These are phyloP conservation scores for Helminthosporium solani DNA, from an alignment of 2,329 filamentous ascomycete genomes.

Conservation along the genomic window DNA sequence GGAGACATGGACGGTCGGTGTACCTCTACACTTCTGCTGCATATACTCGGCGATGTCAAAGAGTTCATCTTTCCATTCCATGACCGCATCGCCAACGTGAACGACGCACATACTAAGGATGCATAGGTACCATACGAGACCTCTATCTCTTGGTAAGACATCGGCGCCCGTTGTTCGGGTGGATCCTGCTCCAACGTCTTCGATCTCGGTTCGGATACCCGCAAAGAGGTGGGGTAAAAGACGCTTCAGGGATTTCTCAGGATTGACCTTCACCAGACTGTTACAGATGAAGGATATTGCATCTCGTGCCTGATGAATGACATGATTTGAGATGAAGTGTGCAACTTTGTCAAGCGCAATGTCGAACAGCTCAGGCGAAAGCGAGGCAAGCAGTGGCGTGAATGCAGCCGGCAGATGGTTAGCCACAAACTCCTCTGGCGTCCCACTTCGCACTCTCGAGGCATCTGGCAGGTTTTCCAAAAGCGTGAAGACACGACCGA, in stretches of 20 bases:
- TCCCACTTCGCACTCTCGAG: conserved; percentile 81
- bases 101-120: conserved; percentile 98
- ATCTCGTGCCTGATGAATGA: conserved; percentile 94
- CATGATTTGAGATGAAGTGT: conserved; percentile 87
- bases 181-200: conserved; percentile 92
- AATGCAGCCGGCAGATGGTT: conserved; percentile 92
- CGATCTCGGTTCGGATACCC: conserved; percentile 94
- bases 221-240: conserved; percentile 87
- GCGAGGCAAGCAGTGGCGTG: conserved; percentile 81
- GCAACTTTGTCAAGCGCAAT: conserved; percentile 88
- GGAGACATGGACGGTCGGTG: conserved; percentile 92
- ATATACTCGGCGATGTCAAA: conserved; percentile 92
- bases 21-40: conserved; percentile 91
- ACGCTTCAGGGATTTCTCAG: conserved; percentile 86
- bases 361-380: conserved; percentile 93
- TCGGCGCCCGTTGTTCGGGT: conserved; percentile 92
- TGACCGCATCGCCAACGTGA: conserved; percentile 85
- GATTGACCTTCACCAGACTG: conserved; percentile 91
- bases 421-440: conserved; percentile 94
- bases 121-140: conserved; percentile 93
- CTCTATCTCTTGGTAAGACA: conserved; percentile 87
- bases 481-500: conserved; percentile 93
- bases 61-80: conserved; percentile 85
- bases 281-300: conserved; percentile 99
- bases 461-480: conserved; percentile 93